Conservation (phyloP, 306 rosid species). For the Pterocarpus macrocarpus region DNA sequence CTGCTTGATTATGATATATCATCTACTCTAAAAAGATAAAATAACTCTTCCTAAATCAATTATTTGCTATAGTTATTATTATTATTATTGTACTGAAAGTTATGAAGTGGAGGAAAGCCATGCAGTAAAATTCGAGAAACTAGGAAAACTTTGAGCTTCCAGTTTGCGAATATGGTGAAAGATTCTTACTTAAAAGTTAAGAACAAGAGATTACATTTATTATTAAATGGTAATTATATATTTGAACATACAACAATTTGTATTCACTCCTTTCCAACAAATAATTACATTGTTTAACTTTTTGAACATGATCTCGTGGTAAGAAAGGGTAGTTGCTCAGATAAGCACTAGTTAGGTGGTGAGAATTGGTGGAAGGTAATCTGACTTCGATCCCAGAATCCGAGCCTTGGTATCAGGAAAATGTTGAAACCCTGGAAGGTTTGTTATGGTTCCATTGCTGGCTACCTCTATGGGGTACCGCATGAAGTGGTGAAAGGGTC, state of each 20-base stretch:
- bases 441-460: constrained; percentile 40
- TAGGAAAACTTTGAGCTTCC: neutral
- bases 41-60: too few relatives aligned
- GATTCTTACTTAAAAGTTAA: neutral
- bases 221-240: constrained; percentile 1
- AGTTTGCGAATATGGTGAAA: neutral
- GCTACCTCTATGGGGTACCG: constrained; percentile 48
- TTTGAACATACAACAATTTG: constrained; percentile 1
- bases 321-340: neutral
- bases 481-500: constrained; percentile 50
- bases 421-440: constrained; percentile 34
- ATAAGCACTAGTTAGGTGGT: constrained; percentile 46
- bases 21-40: neutral
- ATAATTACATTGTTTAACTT: constrained; percentile 12
- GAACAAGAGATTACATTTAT: neutral
- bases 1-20: constrained; percentile 5
- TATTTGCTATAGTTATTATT: too few relatives aligned
- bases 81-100: too few relatives aligned
- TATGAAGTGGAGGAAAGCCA: neutral
- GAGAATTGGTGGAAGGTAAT: constrained; percentile 54
- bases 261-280: neutral
- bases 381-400: constrained; percentile 48
- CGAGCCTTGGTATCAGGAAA: constrained; percentile 62
- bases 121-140: neutral
- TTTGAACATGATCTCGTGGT: neutral